Base-by-base conservation (phyloP, 768 basidiomycete species). In the Termitomyces eurrhizus region DNA sequence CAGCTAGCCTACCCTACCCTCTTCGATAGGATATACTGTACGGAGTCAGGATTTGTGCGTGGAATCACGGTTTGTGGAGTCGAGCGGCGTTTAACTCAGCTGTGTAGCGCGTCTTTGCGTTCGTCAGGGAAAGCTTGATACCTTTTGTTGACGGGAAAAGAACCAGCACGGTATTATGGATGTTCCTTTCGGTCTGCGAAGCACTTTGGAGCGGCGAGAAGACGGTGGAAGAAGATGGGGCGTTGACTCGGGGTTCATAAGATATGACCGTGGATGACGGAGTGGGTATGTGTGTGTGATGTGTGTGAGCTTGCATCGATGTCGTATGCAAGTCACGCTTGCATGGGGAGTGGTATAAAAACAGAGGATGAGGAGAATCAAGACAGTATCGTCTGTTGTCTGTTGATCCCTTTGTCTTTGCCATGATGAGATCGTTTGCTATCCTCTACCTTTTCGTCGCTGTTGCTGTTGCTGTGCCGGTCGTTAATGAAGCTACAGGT, bases 401-500 rank as follows among this genome's bases (percentile, higher is more conserved):
- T 44, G 36, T 18, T 36, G n/a, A 37, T 45, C 29, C 24, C 26
- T 32, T 21, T 21, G 21, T 21, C 21, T 21, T 21, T 35, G 29
- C 35, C 52, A 56, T 5, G 60, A 61, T 61, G 60, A 61, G 50
- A 45, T 51, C 56, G 4, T 61, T 61, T 29, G 51, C 49, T 3
- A 44, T 57, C 32, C 50, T 61, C 42, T 48, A 35, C n/a, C 24
- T 61, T 44, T 61, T 61, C 49, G 35, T 61, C 14, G 45, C 56
- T 13, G 42, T 61, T n/a, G 54, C 60, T 32, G 50, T 56, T 9
- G 60, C 60, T 35, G 50, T 21, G 44, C 60, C 60, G 4, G 33
- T 52, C 9, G 59, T 60, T 37, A 58, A 58, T 21, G 57, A 58
- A 39, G 57, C 44, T 12, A 58, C 57, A 52, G 57, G 57, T 58